Conservation (phyloP, 805 yeast genomes). For the Metschnikowia lochheadii region DNA sequence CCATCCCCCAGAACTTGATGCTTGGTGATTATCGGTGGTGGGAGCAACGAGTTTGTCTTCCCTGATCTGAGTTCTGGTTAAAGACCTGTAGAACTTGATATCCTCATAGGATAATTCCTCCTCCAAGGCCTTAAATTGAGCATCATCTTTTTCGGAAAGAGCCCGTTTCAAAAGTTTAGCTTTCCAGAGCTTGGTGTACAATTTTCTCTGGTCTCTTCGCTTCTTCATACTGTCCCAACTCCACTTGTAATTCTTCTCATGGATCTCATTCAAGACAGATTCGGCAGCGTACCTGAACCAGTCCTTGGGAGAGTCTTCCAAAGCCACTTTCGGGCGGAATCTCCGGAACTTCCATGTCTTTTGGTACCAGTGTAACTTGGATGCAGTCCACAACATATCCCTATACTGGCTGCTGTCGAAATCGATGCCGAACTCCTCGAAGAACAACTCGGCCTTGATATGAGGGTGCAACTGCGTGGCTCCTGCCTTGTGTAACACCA, state of each 20-base stretch:
- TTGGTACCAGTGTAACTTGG: conserved; percentile 73
- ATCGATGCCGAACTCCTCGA: conserved; percentile 85
- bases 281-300: conserved; percentile 83
- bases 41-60: conserved; percentile 43
- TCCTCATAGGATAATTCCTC: conserved; percentile 65
- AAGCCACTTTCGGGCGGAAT: conserved; percentile 56
- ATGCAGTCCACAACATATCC: conserved; percentile 74
- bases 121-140: conserved; percentile 50
- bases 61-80: conserved; percentile 65
- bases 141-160: conserved; percentile 17
- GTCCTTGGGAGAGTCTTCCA: conserved; percentile 59
- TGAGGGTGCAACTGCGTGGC: conserved; percentile 67
- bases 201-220: conserved; percentile 67
- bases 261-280: conserved; percentile 76
- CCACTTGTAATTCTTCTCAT: conserved; percentile 76
- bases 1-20: conserved; percentile 50
- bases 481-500: conserved; percentile 76
- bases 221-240: conserved; percentile 78
- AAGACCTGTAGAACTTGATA: conserved; percentile 76
- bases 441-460: conserved; percentile 67
- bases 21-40: conserved; percentile 11
- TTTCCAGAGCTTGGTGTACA: conserved; percentile 68
- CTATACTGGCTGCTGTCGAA: conserved; percentile 82
- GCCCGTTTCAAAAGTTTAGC: conserved; percentile 41
- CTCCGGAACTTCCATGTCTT: conserved; percentile 72